phyloP scores from a whole-genome alignment of 768 basidiomycete species.

The Lentinula boryana region DNA sequence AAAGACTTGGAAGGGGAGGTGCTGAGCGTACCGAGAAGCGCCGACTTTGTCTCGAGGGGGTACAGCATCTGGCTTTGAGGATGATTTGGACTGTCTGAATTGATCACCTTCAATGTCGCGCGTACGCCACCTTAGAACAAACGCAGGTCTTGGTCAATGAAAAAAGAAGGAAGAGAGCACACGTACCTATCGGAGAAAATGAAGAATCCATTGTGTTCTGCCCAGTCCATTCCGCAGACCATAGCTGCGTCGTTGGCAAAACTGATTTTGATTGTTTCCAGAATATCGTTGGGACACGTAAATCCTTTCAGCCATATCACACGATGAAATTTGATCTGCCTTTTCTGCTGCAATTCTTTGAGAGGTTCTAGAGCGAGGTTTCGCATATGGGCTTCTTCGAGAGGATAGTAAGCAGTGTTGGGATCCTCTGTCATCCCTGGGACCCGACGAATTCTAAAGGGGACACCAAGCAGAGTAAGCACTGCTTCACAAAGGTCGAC shows the following conservation, averaged over 20 bases:
- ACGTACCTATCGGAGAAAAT: slow-evolving; percentile 94
- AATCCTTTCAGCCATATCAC: slow-evolving; percentile 99
- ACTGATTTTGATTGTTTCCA: slow-evolving; percentile 92
- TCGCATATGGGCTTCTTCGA: slow-evolving; percentile 91
- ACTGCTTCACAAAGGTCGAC: slow-evolving; percentile 95
- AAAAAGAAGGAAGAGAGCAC: not conserved
- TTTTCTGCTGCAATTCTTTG: slow-evolving; percentile 67
- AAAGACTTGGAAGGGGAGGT: slow-evolving; percentile 97
- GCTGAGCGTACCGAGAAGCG: slow-evolving; percentile 78
- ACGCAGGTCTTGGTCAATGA: not conserved
- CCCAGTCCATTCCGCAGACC: slow-evolving; percentile 99
- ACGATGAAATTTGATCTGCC: slow-evolving; percentile 78
- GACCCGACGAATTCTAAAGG: slow-evolving; percentile 89
- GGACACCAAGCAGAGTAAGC: slow-evolving; percentile 85
- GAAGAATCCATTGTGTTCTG: slow-evolving; percentile 94
- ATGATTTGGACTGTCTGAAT: slow-evolving; percentile 94
- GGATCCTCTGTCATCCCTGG: slow-evolving; percentile 90
- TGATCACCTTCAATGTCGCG: slow-evolving; percentile 98
- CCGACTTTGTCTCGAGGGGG: slow-evolving; percentile 87
- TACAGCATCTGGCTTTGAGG: slow-evolving; percentile 82
- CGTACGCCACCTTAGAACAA: slow-evolving; percentile 75
- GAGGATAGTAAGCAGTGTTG: slow-evolving; percentile 85
- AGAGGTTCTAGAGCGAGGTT: slow-evolving; percentile 92
- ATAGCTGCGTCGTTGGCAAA: slow-evolving; percentile 90
- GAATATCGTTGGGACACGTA: slow-evolving; percentile 96